A percentile compares a stretch with the other conserved stretches of the same genome.
phyloP scores from a whole-genome alignment of 1,284 basidiomycete species.

The Melampsora americana region DNA sequence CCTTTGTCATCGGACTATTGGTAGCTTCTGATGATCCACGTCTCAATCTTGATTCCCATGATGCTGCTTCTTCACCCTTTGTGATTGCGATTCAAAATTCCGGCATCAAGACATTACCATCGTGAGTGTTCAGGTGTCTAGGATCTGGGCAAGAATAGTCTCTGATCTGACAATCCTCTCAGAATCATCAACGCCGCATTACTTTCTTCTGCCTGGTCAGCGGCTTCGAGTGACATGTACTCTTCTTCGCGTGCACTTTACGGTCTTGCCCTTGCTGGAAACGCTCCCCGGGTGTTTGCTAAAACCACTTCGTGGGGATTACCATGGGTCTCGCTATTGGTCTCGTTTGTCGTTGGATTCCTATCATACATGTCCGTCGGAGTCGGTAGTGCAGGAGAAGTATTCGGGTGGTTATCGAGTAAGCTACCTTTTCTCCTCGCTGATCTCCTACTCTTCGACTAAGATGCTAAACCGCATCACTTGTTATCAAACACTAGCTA shows the following conservation, averaged over 20 bases:
- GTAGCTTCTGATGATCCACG: conserved; percentile 66
- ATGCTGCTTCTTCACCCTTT: conserved; percentile 72
- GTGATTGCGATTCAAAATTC: conserved; percentile 63
- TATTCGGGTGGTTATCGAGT: conserved; percentile 72
- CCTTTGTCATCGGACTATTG: conserved; percentile 69
- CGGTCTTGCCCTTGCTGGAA: conserved; percentile 70
- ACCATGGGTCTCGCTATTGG: conserved; percentile 68
- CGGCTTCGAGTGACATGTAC: conserved; percentile 78
- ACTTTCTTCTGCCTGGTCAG: conserved; percentile 79
- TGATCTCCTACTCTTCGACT: background rate
- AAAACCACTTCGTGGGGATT: conserved; percentile 68
- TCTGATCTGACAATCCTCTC: background rate
- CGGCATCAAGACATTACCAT: conserved; percentile 29
- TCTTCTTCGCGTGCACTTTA: conserved; percentile 66
- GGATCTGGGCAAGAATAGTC: background rate
- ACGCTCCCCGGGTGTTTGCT: conserved; percentile 72
- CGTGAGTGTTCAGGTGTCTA: conserved; percentile 11
- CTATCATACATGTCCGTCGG: conserved; percentile 70
- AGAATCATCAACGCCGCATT: conserved; percentile 76
- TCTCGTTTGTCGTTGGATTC: conserved; percentile 66
- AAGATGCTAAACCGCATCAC: conserved; percentile 3
- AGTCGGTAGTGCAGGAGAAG: conserved; percentile 62
- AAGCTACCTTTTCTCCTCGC: background rate
- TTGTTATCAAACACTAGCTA: conserved; percentile 48
- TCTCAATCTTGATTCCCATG: conserved; percentile 62